Evolutionary conservation across 768 basidiomycete genomes (phyloP), one percentile per base, ranked within the genome.

Genomic region (Mycena pura): DNA sequence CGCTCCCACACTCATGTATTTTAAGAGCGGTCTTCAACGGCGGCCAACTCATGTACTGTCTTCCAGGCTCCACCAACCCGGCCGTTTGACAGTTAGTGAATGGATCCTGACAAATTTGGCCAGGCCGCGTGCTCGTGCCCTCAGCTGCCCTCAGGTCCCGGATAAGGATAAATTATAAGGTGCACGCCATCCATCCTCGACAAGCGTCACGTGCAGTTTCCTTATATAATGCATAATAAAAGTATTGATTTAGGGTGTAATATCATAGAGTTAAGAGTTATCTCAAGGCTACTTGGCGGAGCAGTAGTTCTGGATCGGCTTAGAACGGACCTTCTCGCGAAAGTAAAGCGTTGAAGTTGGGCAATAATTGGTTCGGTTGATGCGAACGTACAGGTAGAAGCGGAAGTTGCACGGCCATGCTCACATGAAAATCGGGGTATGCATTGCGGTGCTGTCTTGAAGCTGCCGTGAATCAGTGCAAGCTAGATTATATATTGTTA

Each of bases 271-370:
- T 40, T 22, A 39, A n/a, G n/a, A 22, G 46, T 7, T 9, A 25
- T 7, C 10, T 19, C 21, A 29, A 15, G n/a, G 28, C 27, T 54
- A 61, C 22, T 29, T 34, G 3, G 55, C 64, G 27, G n/a, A n/a
- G n/a, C n/a, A n/a, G n/a, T n/a, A n/a, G 31, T 65, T 65, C 24
- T 65, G 60, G 7, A 62, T 59, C 5, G 64, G 64, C 21, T 55
- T 58, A 3, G 60, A 44, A 46, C 32, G 28, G 19, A 65, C 57
- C 11, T 25, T 43, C 3, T 57, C 43, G 34, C 64, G 64, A 14
- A 6, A 9, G 15, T 19, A 22, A 21, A 44, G n/a, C n/a, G 51
- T 19, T 28, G 22, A n/a, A 36, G 22, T 10, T 24, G 22, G 31
- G 40, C 29, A 39, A 21, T 14, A 1, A 31, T 21, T 24, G 45